Evolutionary conservation across 2,329 filamentous ascomycete species (phyloP).

Genomic region (Colletotrichum gigasporum): DNA sequence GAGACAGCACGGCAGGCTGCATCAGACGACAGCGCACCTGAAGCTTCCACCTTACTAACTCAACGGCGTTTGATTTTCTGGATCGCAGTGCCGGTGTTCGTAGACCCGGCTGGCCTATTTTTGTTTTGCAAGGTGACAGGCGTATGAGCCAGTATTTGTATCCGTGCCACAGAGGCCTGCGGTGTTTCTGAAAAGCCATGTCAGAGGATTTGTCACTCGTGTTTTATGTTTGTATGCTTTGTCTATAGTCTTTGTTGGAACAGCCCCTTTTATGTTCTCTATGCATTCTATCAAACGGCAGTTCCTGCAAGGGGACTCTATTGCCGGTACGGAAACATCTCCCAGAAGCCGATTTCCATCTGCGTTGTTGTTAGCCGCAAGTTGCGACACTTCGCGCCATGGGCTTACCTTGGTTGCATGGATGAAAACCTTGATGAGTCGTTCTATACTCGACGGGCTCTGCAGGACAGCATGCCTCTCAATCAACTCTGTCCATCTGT

Average conservation of each 20-base stretch:
- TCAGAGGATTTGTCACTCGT: neutral
- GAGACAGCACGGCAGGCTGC: neutral
- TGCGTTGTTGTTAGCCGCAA: constrained; percentile 35
- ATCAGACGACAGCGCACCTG: constrained; percentile 8
- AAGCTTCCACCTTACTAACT: neutral
- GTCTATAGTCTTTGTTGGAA: neutral
- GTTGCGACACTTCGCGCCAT: neutral
- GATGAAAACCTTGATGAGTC: constrained; percentile 85
- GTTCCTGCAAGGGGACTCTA: neutral
- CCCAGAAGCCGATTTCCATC: constrained; percentile 66
- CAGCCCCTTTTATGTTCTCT: neutral
- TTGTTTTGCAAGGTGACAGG: neutral
- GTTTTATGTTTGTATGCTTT: neutral
- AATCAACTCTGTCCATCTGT: constrained; percentile 66
- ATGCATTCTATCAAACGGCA: neutral
- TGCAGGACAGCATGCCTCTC: constrained; percentile 80
- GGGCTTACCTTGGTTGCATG: constrained; percentile 80
- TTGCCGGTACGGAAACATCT: constrained; percentile 57
- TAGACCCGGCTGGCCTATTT: neutral
- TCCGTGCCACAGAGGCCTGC: neutral
- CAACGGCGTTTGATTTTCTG: neutral
- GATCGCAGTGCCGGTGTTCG: neutral
- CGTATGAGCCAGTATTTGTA: constrained; percentile 5
- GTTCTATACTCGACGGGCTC: constrained; percentile 79
- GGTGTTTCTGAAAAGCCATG: neutral